phyloP scores from a whole-genome alignment of 768 basidiomycete species.

The Plicaturopsis crispa region DNA sequence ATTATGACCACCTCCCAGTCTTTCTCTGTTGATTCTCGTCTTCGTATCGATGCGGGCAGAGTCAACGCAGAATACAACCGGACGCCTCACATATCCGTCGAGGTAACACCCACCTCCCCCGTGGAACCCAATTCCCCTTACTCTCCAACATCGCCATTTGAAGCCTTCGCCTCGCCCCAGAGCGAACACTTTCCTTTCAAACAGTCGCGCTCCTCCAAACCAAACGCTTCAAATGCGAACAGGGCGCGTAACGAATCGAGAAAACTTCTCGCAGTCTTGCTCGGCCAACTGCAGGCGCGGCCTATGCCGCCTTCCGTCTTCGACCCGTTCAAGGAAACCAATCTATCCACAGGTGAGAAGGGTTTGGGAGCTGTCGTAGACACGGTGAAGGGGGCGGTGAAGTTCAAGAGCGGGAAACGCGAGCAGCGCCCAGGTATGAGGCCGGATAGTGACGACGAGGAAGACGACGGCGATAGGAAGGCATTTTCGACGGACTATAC shows the following conservation, averaged over 20 bases:
- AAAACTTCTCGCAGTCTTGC: slow-evolving; percentile 59
- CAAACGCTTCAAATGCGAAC: slow-evolving; percentile 22
- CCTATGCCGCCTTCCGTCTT: slow-evolving; percentile 45
- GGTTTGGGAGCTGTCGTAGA: slow-evolving; percentile 35
- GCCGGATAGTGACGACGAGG: slow-evolving; percentile 30
- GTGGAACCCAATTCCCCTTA: no score
- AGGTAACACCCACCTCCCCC: no score
- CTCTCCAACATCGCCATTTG: slow-evolving; percentile 21
- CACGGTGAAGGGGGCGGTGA: slow-evolving; percentile 37
- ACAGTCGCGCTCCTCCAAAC: no score
- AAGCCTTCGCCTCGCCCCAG: slow-evolving; percentile 17
- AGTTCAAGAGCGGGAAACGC: slow-evolving; percentile 19
- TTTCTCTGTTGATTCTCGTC: no score
- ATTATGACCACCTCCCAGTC: no score
- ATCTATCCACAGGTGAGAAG: slow-evolving; percentile 18
- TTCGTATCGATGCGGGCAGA: no score
- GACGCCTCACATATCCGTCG: no score
- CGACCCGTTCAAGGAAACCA: slow-evolving; percentile 26
- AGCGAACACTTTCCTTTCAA: slow-evolving; percentile 17
- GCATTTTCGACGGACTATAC: slow-evolving; percentile 60
- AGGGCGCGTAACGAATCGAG: slow-evolving; percentile 54
- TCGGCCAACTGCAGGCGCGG: slow-evolving; percentile 55
- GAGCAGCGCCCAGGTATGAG: slow-evolving; percentile 6
- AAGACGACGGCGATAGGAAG: slow-evolving; percentile 37
- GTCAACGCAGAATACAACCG: no score